Evolutionary conservation across 495 filamentous ascomycete species (phyloP), one percentile per base, ranked within the genome.

Genomic region (Penicillium pulvis): DNA sequence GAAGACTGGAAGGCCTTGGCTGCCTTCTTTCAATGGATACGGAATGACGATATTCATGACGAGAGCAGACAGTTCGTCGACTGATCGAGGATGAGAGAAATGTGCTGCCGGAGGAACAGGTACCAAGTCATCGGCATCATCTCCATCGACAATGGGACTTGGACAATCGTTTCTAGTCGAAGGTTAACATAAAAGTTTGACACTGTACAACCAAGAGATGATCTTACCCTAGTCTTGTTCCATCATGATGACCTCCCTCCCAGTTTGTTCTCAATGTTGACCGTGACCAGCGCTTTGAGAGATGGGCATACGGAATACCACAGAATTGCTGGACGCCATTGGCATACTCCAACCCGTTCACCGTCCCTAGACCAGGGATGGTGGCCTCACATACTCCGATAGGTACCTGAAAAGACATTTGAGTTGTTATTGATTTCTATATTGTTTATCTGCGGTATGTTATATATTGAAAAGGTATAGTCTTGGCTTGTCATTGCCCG

Each of bases 281-380:
- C 16, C 58, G 35, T 0, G 58, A 51, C 58, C 58, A 56, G n/a
- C 52, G 58, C 28, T 60, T 51, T 4, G 52, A 20, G 8, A 55
- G 47, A n/a, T 39, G 43, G 6, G 52, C 58, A 28, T 60, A 60
- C 14, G 58, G 58, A 17, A 55, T 60, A 16, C 53, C 58, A 19
- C 58, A 60, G 12, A 60, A 56, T 51, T 60, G 58, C 42, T 60
- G 45, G 1, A 60, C 52, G 30, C 53, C 53, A 30, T 55, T 56
- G 43, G 58, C 52, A 41, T 56, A 60, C 4, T 36, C 24, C 9
- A 60, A 41, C 1, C 58, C 52, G n/a, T 55, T 47, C 14, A 60
- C 4, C 19, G 6, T 43, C 12, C 58, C 58, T 4, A 60, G 58
- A 5, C 52, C 58, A 6, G 49, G 36, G 23, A 60, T 52, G 17